Conservation (phyloP, 2,329 filamentous ascomycete species). For the Fusarium sp. region DNA sequence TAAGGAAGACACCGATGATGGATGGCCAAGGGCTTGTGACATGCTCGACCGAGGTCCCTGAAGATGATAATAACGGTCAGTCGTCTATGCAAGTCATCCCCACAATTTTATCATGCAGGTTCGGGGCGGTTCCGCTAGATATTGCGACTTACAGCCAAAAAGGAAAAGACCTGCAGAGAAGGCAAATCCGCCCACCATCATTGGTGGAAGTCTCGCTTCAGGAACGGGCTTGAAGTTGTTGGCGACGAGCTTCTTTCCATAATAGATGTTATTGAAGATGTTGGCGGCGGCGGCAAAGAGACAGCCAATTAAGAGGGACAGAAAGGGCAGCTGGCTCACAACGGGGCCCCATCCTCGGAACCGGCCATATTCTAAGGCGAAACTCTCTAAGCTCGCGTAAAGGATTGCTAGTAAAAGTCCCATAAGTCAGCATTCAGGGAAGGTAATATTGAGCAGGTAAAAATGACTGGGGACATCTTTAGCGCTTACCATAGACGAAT, state of each 20-base stretch:
- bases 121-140: neutral
- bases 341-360: neutral
- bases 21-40: neutral
- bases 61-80: neutral
- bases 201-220: conserved; percentile 7
- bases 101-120: neutral
- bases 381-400: neutral
- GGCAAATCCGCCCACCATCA: neutral
- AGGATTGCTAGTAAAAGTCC: neutral
- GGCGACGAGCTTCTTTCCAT: neutral
- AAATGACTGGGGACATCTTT: neutral
- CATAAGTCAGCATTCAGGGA: neutral
- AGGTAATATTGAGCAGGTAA: neutral
- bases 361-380: neutral
- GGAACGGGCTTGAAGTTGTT: neutral
- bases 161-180: conserved; percentile 4
- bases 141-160: neutral
- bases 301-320: neutral
- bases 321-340: neutral
- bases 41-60: neutral
- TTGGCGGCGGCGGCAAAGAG: neutral
- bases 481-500: neutral
- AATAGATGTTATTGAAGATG: conserved; percentile 3
- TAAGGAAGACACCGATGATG: neutral
- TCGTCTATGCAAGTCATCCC: neutral